Percentiles rank a stretch among this genome's conserved stretches.
Evolutionary conservation across 2,329 filamentous ascomycete genomes (phyloP).

Genomic region (Phialophora verrucosa): DNA sequence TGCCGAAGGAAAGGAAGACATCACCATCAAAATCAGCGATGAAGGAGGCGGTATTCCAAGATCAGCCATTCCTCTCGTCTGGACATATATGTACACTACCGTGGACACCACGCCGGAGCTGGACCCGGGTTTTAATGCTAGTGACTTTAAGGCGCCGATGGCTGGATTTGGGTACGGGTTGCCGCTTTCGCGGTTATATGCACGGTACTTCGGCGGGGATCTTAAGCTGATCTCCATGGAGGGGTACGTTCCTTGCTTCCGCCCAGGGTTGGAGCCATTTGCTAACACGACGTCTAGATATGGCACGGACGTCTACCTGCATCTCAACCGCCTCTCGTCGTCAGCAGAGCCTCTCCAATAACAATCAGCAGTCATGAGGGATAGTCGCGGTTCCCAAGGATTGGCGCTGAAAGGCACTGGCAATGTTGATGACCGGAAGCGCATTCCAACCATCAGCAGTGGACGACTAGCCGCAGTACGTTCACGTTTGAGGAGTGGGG

Average conservation of each 20-base stretch:
- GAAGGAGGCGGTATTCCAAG: conserved; percentile 95
- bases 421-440: conserved; percentile 14
- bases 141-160: conserved; percentile 99
- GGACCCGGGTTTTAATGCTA: conserved; percentile 98
- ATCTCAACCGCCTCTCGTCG: conserved; percentile 92
- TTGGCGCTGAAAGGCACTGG: conserved; percentile 45
- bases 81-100: conserved; percentile 99
- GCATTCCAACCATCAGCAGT: conserved; percentile 32
- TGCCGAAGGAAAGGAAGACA: conserved; percentile 96
- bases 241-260: conserved; percentile 68
- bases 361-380: conserved; percentile 73
- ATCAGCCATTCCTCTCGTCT: conserved; percentile 93
- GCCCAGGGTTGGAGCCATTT: not conserved
- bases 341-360: conserved; percentile 97
- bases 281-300: conserved; percentile 64
- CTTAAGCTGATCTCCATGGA: conserved; percentile 99
- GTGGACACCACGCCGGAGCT: conserved; percentile 93
- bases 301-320: conserved; percentile 97
- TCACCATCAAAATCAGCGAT: conserved; percentile 97
- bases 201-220: conserved; percentile 95
- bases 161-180: conserved; percentile 98
- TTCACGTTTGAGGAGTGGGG: conserved; percentile 71
- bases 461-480: conserved; percentile 62
- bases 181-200: conserved; percentile 91
- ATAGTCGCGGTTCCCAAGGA: conserved; percentile 58